Evolutionary conservation across 352 stramenopile genomes (phyloP), one percentile per base, ranked within the genome.

Genomic region (Phytophthora melonis): DNA sequence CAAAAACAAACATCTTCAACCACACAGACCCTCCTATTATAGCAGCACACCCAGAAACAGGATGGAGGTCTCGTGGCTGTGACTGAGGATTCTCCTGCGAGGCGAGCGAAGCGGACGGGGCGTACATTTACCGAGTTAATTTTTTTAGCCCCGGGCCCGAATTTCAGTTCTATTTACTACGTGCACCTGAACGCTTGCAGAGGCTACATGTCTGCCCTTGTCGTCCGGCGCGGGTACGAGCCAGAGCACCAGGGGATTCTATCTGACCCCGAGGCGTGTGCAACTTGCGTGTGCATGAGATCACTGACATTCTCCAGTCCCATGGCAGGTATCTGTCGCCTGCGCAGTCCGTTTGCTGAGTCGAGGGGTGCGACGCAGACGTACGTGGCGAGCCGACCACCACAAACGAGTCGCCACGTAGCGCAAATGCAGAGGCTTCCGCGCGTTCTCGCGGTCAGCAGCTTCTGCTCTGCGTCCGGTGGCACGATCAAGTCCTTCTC

Each of bases 231-330:
- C 53, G 8, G 19, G 23, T 56, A 39, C 39, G 53, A 49, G n/a
- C 25, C 39, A 16, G 55, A 34, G 39, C 39, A 19, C 16, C 18
- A 19, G 36, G 32, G 59, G n/a, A 36, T 32, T 70, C 21, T 61
- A 45, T 56, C 23, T 36, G 45, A 41, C 30, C 32, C 39, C 32
- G 45, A 59, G 45, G 56, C 55, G 64, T 60, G 32, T 58, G 30
- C 9, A 62, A 49, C 49, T 67, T 61, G 47, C 55, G 56, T 60
- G 19, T 49, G 56, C 57, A 45, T 49, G 58, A 66, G n/a, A 61
- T 72, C 58, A 14, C 65, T 72, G 65, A 67, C 49, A 39, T 9
- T 14, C 52, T 60, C 23, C 45, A 61, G 65, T 30, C 65, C 25
- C 57, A 30, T 47, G 36, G 3, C 49, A 55, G 27, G 19, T 55